phyloP scores from a whole-genome alignment of 129 eudicot species.

The Cynara cardunculus region DNA sequence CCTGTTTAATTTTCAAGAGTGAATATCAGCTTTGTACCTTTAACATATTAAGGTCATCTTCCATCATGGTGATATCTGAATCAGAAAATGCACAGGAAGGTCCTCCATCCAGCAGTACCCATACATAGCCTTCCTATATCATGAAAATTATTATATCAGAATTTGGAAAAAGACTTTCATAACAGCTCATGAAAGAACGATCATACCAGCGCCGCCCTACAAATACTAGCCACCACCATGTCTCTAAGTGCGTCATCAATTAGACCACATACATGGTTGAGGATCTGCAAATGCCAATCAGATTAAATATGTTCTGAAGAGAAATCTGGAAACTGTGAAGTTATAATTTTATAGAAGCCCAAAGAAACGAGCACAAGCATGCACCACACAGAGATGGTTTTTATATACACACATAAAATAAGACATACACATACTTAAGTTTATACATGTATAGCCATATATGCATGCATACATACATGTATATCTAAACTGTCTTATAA shows the following conservation, averaged over 20 bases:
- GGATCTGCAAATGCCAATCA: slow-evolving; percentile 46
- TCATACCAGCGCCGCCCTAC: slow-evolving; percentile 76
- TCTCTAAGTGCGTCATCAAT: slow-evolving; percentile 78
- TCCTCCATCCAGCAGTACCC: slow-evolving; percentile 97
- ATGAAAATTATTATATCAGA: slow-evolving; percentile 10
- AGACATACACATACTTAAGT: not conserved
- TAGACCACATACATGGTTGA: slow-evolving; percentile 58
- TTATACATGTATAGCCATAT: too few relatives aligned
- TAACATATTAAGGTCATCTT: slow-evolving; percentile 73
- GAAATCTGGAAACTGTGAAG: not conserved
- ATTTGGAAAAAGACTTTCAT: not conserved
- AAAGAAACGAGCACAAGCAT: not conserved
- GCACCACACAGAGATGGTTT: slow-evolving; percentile 3
- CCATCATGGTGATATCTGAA: slow-evolving; percentile 68
- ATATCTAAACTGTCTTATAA: too few relatives aligned
- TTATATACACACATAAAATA: not conserved
- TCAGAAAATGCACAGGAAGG: slow-evolving; percentile 91
- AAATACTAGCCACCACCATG: slow-evolving; percentile 78
- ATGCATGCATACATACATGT: too few relatives aligned
- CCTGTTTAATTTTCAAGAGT: not conserved
- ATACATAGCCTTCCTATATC: slow-evolving; percentile 78
- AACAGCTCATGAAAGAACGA: not conserved
- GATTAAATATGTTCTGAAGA: not conserved
- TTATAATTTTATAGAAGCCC: not conserved
- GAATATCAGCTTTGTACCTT: slow-evolving; percentile 43